Percentiles rank a stretch among this genome's conserved stretches.
phyloP scores from a whole-genome alignment of 73 alveolate species.

The Stentor roeselii region DNA sequence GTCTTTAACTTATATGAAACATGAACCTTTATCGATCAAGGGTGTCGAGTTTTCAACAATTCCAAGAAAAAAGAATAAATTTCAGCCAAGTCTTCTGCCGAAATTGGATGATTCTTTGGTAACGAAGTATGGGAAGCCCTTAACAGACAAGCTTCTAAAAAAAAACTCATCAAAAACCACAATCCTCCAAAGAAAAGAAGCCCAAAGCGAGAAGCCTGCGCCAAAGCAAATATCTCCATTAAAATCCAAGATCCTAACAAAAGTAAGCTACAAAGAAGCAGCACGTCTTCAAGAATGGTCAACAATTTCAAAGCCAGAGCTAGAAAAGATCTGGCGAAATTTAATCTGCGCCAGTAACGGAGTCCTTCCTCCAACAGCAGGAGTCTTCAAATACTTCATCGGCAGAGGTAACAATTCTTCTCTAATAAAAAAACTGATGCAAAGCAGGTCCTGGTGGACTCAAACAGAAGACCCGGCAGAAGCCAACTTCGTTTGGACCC shows the following conservation, averaged over 20 bases:
- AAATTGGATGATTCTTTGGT: background rate
- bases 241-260: background rate
- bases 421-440: conserved; percentile 45
- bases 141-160: background rate
- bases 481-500: conserved; percentile 55
- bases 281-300: background rate
- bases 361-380: background rate
- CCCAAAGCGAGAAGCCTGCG: background rate
- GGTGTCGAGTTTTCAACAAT: background rate
- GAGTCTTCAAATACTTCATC: conserved; percentile 48
- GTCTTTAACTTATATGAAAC: background rate
- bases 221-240: background rate
- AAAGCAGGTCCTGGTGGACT: conserved; percentile 76
- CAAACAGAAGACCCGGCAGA: conserved; percentile 30
- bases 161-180: background rate
- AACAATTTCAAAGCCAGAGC: background rate
- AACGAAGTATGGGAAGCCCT: too few relatives aligned
- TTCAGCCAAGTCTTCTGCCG: background rate
- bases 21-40: background rate
- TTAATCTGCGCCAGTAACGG: background rate
- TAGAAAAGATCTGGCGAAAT: conserved; percentile 19
- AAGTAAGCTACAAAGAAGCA: conserved; percentile 16
- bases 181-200: background rate
- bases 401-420: conserved; percentile 75
- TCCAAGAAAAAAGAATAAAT: background rate